These are phyloP conservation scores for Leccinum subtestaceum DNA, from an alignment of 768 basidiomycete genomes.

Conservation along the genomic window DNA sequence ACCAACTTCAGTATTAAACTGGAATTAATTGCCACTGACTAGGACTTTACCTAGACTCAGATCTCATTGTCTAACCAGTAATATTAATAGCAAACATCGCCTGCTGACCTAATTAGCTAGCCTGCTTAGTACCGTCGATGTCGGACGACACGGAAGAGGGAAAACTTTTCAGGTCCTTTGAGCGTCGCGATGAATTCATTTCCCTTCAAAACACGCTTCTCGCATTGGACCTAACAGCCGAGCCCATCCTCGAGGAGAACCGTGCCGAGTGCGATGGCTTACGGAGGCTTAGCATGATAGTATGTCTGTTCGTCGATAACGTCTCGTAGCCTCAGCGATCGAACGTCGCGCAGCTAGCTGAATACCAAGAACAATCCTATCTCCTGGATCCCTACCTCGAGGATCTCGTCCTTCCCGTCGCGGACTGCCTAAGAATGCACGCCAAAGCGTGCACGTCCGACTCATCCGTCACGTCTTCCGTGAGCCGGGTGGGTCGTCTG, in stretches of 20 bases:
- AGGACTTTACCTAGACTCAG: not conserved
- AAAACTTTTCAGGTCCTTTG: constrained; percentile 55
- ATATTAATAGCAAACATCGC: not conserved
- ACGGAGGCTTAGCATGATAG: constrained; percentile 47
- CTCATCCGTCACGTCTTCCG: constrained; percentile 26
- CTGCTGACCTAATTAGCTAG: constrained; percentile 22
- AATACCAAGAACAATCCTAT: constrained; percentile 92
- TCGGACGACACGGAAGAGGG: constrained; percentile 42
- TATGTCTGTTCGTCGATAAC: constrained; percentile 34
- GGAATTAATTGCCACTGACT: not conserved
- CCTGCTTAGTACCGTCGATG: constrained; percentile 22
- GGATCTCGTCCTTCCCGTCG: constrained; percentile 69
- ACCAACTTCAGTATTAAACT: not conserved
- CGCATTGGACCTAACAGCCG: constrained; percentile 40
- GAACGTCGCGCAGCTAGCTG: constrained; percentile 56
- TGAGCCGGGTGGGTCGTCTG: constrained; percentile 47
- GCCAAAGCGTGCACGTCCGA: constrained; percentile 41
- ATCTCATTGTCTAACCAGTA: too few relatives aligned
- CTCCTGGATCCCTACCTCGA: constrained; percentile 90
- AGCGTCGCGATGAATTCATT: constrained; percentile 58
- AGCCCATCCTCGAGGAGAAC: constrained; percentile 44
- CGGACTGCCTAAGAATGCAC: constrained; percentile 57
- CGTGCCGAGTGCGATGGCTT: constrained; percentile 40
- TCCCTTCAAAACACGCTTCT: constrained; percentile 52
- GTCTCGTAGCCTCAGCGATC: constrained; percentile 1